phyloP scores from a whole-genome alignment of 805 yeast genomes.

The Saccharomycopsis javanensis region DNA sequence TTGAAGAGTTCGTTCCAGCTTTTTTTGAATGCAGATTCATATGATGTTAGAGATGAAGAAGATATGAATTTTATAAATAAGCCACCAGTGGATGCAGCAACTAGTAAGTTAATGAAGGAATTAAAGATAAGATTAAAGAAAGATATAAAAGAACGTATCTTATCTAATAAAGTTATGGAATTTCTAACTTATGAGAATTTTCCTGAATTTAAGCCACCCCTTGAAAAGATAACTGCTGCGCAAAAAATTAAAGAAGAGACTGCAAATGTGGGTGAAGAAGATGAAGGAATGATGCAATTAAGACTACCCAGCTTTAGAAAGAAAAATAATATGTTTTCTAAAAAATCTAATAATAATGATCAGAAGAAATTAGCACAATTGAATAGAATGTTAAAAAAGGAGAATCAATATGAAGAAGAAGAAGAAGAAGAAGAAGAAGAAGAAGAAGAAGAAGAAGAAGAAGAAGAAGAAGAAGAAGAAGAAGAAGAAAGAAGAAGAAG shows the following conservation, averaged over 20 bases:
- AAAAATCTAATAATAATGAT: conserved; percentile 22
- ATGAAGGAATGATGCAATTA: conserved; percentile 15
- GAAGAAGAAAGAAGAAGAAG: conserved; percentile 22
- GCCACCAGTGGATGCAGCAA: conserved; percentile 47
- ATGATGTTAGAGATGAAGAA: conserved; percentile 6
- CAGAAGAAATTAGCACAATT: conserved; percentile 25
- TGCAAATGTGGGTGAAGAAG: conserved; percentile 1
- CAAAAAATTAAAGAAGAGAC: conserved; percentile 1
- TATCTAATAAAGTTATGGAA: conserved; percentile 60
- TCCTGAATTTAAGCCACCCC: conserved; percentile 35
- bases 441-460: conserved; percentile 18
- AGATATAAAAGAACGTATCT: conserved; percentile 63
- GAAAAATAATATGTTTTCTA: conserved; percentile 20
- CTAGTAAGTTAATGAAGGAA: conserved; percentile 49
- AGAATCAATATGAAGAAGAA: conserved; percentile 12
- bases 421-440: conserved; percentile 8
- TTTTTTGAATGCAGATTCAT: conserved; percentile 11
- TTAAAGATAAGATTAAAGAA: conserved; percentile 51
- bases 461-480: neutral
- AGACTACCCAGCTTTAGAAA: conserved; percentile 23
- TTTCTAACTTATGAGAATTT: conserved; percentile 48
- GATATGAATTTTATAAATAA: conserved; percentile 15
- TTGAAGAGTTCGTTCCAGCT: conserved; percentile 6
- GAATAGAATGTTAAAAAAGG: conserved; percentile 19
- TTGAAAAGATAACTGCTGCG: neutral